Evolutionary conservation across 192 early-diverging fungal species (phyloP).

Genomic region (Funneliformis mosseae): DNA sequence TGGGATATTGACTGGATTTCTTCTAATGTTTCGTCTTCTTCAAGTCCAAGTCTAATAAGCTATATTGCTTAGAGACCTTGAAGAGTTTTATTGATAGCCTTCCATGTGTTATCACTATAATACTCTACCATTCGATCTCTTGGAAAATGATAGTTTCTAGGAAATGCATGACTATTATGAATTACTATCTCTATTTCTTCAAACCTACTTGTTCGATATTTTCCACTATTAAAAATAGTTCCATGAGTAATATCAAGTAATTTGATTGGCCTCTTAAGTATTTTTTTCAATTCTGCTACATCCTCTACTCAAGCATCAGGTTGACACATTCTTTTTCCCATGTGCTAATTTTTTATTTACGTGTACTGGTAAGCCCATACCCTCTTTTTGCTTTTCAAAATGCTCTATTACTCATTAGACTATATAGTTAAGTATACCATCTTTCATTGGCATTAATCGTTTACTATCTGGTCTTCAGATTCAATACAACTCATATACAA

Average conservation of each 20-base stretch:
- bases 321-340: conserved; percentile 1
- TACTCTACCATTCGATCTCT: conserved; percentile 22
- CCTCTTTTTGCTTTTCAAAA: conserved; percentile 14
- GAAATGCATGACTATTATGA: background rate
- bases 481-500: conserved; percentile 19
- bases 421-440: conserved; percentile 17
- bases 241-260: too few species aligned
- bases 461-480: conserved; percentile 21
- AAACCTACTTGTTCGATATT: conserved; percentile 21
- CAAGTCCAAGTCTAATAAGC: conserved; percentile 26
- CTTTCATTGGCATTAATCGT: conserved; percentile 26
- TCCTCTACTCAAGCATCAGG: conserved; percentile 5
- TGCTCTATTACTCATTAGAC: too few species aligned
- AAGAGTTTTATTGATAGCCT: conserved; percentile 22
- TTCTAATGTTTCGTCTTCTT: background rate
- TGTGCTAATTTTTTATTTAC: conserved; percentile 11
- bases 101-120: conserved; percentile 22
- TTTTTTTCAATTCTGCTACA: too few species aligned
- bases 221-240: conserved; percentile 28
- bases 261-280: too few species aligned
- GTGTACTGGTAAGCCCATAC: conserved; percentile 8
- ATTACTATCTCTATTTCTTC: too few species aligned
- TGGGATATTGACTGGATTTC: too few species aligned
- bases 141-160: conserved; percentile 23
- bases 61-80: conserved; percentile 24